Evolutionary conservation across 1,284 basidiomycete genomes (phyloP).

Genomic region (Flammula alnicola): DNA sequence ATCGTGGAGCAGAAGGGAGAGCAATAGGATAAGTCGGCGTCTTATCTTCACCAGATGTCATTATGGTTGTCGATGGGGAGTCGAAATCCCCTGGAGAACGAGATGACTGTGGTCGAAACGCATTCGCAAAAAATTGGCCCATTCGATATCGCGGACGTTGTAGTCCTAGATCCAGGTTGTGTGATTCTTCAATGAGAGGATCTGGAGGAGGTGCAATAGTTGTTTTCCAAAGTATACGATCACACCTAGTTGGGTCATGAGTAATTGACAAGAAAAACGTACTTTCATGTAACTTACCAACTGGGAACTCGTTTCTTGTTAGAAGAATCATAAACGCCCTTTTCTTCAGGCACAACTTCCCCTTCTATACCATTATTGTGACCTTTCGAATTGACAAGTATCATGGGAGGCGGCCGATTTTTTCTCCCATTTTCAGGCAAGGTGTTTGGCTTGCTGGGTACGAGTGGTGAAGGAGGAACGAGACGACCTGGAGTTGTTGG

Average conservation of each 20-base stretch:
- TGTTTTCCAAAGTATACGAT: slow-evolving; percentile 79
- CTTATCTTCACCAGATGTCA: neutral
- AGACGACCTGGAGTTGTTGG: slow-evolving; percentile 10
- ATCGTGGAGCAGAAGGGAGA: neutral
- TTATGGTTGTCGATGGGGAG: slow-evolving; percentile 31
- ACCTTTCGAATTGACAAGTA: slow-evolving; percentile 43
- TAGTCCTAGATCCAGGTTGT: slow-evolving; percentile 18
- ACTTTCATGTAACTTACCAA: slow-evolving; percentile 50
- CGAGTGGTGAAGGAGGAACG: slow-evolving; percentile 10
- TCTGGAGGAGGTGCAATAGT: slow-evolving; percentile 53
- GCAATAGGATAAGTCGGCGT: slow-evolving; percentile 2
- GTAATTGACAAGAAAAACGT: neutral
- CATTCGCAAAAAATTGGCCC: slow-evolving; percentile 52
- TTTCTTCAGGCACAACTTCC: slow-evolving; percentile 48
- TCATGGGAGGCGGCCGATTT: slow-evolving; percentile 44
- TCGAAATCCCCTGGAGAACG: slow-evolving; percentile 48
- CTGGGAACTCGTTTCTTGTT: slow-evolving; percentile 82
- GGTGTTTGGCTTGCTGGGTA: neutral
- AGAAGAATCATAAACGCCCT: slow-evolving; percentile 78
- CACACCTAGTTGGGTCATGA: slow-evolving; percentile 60
- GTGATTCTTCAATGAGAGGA: slow-evolving; percentile 42
- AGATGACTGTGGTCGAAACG: slow-evolving; percentile 52
- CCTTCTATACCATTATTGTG: slow-evolving; percentile 36
- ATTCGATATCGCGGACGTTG: slow-evolving; percentile 32
- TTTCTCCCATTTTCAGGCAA: slow-evolving; percentile 28